Base-by-base conservation (phyloP, 352 stramenopile genomes). In the Phytophthora colocasiae region DNA sequence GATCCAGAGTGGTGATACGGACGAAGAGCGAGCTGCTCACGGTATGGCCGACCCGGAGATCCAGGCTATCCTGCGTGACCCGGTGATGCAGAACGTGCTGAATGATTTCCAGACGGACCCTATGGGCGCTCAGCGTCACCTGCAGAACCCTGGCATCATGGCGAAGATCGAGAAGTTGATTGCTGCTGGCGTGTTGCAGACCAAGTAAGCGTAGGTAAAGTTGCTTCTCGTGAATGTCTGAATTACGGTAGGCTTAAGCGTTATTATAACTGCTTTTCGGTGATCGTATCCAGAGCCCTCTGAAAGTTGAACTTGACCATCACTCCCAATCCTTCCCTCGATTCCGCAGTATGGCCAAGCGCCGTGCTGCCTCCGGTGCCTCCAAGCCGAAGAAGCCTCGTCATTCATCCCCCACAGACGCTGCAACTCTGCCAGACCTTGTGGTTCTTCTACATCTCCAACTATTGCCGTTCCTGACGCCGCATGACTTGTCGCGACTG, bases 161-260 rank as follows among this genome's bases (percentile, higher is more conserved):
- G 88, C 83, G 17, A 99, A 99, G 87, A 99, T 99, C 67, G 88
- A 99, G 69, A 99, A 99, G 79, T 87, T 99, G 29, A 99, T 99
- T 79, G 97, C 97, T 26, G 95, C 98, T 24, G 98, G 98, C 58
- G 90, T 99, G 57, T 70, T 99, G 49, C 96, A 99, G 83, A 96
- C 79, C 46, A 95, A 96, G 81, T 96, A 84, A 80, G 43, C 51
- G 46, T 61, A 34, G 40, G 22, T 58, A n/a, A 61, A 63, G 56
- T 39, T 58, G 41, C 19, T 38, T 55, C 19, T 15, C 22, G 15
- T 53, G 32, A n/a, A n/a, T 61, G 43, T 43, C 14, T 57, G 10
- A 36, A 34, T n/a, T 31, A 53, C 29, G 47, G 26, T 39, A 47
- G 45, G 46, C 47, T 41, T 32, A 64, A 29, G 11, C 15, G 17